A percentile compares a stretch with the other conserved stretches of the same genome.
Conservation (phyloP, 2,329 filamentous ascomycete genomes). For the Apiospora hydei region DNA sequence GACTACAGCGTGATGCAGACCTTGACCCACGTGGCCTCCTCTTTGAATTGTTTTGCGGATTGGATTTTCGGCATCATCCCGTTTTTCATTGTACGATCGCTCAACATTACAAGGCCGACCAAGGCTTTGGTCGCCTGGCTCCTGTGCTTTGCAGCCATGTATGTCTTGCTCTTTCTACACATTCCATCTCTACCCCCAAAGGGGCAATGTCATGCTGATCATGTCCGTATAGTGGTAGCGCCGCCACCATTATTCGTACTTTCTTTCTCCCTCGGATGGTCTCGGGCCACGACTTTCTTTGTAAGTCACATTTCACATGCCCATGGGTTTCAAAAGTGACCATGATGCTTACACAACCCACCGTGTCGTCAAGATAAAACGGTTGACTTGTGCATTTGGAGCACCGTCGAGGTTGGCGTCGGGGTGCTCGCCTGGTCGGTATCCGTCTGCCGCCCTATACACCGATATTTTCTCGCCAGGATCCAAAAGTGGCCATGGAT, state of each 20-base stretch:
- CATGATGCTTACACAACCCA: neutral
- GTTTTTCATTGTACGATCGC: slow-evolving; percentile 23
- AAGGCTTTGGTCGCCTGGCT: slow-evolving; percentile 25
- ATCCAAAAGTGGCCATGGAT: neutral
- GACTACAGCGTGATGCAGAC: slow-evolving; percentile 17
- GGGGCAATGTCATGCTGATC: neutral
- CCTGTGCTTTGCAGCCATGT: slow-evolving; percentile 25
- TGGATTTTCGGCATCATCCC: slow-evolving; percentile 24
- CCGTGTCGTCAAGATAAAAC: neutral
- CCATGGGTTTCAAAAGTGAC: neutral
- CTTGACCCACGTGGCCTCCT: slow-evolving; percentile 14
- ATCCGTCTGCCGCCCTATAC: neutral
- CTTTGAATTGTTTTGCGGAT: slow-evolving; percentile 23
- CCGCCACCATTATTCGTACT: neutral
- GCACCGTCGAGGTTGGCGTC: slow-evolving; percentile 15
- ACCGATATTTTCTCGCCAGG: neutral
- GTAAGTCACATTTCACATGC: neutral
- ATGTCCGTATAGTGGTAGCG: neutral
- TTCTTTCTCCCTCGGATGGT: neutral
- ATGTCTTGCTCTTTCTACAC: neutral
- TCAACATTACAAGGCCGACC: slow-evolving; percentile 22
- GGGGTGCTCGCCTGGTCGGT: neutral
- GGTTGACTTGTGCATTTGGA: slow-evolving; percentile 10
- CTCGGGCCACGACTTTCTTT: neutral
- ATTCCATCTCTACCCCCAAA: neutral